Conservation (phyloP, 805 yeast species). For the Phaffomyces opuntiae region DNA sequence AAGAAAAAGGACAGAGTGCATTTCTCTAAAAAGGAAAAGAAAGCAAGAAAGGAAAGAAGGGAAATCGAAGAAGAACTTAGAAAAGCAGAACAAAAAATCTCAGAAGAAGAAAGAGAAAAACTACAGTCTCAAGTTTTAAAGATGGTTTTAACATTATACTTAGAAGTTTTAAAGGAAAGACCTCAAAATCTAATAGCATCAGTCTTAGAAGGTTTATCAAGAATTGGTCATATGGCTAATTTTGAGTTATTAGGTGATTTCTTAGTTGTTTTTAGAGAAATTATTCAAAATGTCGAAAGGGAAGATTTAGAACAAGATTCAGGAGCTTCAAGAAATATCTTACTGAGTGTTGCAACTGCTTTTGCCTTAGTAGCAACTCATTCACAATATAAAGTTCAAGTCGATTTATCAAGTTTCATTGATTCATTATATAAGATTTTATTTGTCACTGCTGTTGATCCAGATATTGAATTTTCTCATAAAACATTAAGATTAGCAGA, state of each 20-base stretch:
- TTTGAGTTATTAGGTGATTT: conserved; percentile 90
- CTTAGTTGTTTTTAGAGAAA: conserved; percentile 80
- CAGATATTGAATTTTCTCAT: conserved; percentile 81
- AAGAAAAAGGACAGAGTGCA: conserved; percentile 87
- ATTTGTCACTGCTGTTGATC: conserved; percentile 63
- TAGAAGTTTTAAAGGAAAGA: conserved; percentile 64
- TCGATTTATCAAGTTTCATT: conserved; percentile 78
- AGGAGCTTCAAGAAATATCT: conserved; percentile 54
- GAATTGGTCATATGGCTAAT: conserved; percentile 87
- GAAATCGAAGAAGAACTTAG: conserved; percentile 85
- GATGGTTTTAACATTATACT: conserved; percentile 60
- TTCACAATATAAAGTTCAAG: conserved; percentile 59
- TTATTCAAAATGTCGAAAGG: conserved; percentile 45
- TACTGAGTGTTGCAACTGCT: conserved; percentile 83
- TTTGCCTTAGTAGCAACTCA: conserved; percentile 79
- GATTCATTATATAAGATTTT: conserved; percentile 65
- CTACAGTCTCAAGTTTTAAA: conserved; percentile 81
- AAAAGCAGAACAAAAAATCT: conserved; percentile 79
- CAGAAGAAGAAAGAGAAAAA: conserved; percentile 80
- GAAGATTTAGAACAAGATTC: conserved; percentile 35
- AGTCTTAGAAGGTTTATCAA: conserved; percentile 85
- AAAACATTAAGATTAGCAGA: conserved; percentile 76
- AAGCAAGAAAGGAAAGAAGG: conserved; percentile 78
- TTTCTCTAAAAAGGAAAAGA: conserved; percentile 83
- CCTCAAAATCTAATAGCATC: conserved; percentile 69